Base-by-base conservation (phyloP, 352 stramenopile genomes). In the Aphanomyces astaci region DNA sequence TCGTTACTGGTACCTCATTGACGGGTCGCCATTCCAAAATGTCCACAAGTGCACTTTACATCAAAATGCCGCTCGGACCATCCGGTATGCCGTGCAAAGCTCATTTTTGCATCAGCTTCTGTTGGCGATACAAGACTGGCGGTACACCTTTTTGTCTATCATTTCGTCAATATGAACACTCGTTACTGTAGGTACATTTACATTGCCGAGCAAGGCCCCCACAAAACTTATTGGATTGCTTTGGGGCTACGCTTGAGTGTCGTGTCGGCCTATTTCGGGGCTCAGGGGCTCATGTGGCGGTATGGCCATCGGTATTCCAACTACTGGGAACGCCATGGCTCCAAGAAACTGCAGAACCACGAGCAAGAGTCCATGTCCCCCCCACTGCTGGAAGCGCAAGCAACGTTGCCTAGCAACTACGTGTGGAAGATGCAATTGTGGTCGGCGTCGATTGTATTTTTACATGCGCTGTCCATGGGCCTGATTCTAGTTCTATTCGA, bases 1-100 rank as follows among this genome's bases (percentile, higher is more conserved):
- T 40, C 66, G 75, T 1, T 71, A 77, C 28, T 83, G 77, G 75
- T 83, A 83, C 51, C 55, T 83, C 24, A 74, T 83, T 24, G 73
- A 83, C 39, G 62, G 72, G 17, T 76, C 59, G 30, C 77, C 77
- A 17, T 83, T 83, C 32, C 73, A 83, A 46, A 51, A 49, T n/a
- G 17, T 63, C 48, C n/a, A 63, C 43, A 59, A 31, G 17, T 32
- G 32, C 17, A 40, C 28, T 24, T 32, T 69, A 32, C 75, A 83
- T 28, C 71, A 71, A 4, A 80, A 80, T 48, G 75, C 73, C 9
- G 72, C 73, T 19, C 71, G 71, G 10, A 72, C 75, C 0, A 71
- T 78, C 19, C 69, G 75, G 0, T 83, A 79, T 45, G 75, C 77
- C 2, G 73, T 83, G 4, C 49, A 72, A 22, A 74, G 75, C 19